Evolutionary conservation across 108 stramenopile genomes (phyloP).

Genomic region (Cyclotella choctawhatcheeana): DNA sequence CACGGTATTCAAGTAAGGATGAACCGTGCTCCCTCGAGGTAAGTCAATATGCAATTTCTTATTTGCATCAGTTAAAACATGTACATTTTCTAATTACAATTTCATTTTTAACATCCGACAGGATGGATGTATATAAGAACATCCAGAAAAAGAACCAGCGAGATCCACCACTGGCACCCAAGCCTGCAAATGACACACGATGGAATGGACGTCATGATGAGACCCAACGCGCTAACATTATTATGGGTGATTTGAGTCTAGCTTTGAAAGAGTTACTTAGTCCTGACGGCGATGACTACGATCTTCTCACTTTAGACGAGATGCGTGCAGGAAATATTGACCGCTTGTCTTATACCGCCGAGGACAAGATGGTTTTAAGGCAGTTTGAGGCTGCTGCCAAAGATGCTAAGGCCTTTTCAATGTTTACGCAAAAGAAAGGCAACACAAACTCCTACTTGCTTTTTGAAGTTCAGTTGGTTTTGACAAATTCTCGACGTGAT

Average conservation of each 20-base stretch:
- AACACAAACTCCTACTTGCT: not conserved
- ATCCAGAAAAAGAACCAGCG: not conserved
- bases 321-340: not conserved
- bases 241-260: constrained; percentile 15
- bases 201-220: constrained; percentile 21
- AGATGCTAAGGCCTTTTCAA: not conserved
- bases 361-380: not conserved
- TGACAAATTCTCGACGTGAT: not conserved
- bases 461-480: not conserved
- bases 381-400: constrained; percentile 9
- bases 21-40: constrained; percentile 1
- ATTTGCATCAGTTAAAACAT: no score
- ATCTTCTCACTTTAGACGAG: not conserved
- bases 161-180: constrained; percentile 1
- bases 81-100: no score
- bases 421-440: constrained; percentile 12
- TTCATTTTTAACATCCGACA: no score
- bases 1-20: not conserved
- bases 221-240: not conserved
- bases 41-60: no score
- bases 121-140: not conserved
- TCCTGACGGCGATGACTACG: constrained; percentile 7
- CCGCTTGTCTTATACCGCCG: not conserved
- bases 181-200: constrained; percentile 16
- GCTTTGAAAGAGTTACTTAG: not conserved